Evolutionary conservation across 495 filamentous ascomycete genomes (phyloP), one percentile per base, ranked within the genome.

Genomic region (Hyphodiscus hymeniophilus): DNA sequence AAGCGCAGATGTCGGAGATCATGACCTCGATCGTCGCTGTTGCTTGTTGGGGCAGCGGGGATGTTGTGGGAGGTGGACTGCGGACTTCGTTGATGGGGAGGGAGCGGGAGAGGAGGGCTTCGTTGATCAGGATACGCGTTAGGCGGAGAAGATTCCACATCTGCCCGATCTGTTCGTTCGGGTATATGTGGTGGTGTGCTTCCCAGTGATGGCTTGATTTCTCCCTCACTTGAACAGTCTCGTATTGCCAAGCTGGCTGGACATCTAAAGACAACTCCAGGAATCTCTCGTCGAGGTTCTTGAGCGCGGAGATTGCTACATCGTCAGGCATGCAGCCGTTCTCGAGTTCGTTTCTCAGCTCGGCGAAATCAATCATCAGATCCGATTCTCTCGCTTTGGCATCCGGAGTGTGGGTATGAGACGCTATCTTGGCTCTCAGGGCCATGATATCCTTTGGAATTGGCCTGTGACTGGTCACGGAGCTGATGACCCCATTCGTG

Each of bases 81-180:
- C 17, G 13, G 6, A 15, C 34, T 36, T 36, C 34, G 4, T 36
- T n/a, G 34, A 36, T 36, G 13, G 6, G 4, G 3, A n/a, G 17
- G 4, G 5, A 48, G 18, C 56, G 46, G 0, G 48, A 41, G 7
- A 63, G 40, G 10, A 81, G 68, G 20, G 68, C 60, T 39, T 81
- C 74, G 56, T 69, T 75, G 23, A 73, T 63, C 13, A 81, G 55
- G 34, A 81, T 73, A 22, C 76, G 76, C 0, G 75, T 67, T 60
- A 73, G 74, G 23, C 81, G 77, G 48, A 77, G 80, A 44, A 82
- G 70, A 45, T 80, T 83, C 75, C 76, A 81, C 17, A 72, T 66
- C 23, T 74, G 66, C 15, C 69, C 71, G 22, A 70, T 62, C 72
- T 76, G 80, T 33, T 76, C 66, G 39, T 70, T 70, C 5, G 57